These are phyloP conservation scores for Chrysoporthe cubensis DNA, from an alignment of 2,329 filamentous ascomycete genomes.

Conservation along the genomic window DNA sequence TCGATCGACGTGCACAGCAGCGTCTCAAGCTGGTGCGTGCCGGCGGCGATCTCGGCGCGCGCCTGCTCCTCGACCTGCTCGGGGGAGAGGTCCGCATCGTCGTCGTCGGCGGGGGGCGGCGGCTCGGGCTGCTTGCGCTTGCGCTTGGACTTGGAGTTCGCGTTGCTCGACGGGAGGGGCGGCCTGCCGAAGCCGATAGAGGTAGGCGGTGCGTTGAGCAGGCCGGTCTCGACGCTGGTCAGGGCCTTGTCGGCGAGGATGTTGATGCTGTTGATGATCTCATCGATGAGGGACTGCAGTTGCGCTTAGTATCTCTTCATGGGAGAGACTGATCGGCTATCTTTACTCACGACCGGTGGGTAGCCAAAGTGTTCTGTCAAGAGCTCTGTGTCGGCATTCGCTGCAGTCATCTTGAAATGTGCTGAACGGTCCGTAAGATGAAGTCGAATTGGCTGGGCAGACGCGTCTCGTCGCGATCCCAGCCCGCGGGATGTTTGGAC, in stretches of 20 bases:
- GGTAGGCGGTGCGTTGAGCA: conserved; percentile 73
- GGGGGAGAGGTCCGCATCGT: conserved; percentile 20
- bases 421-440: not conserved
- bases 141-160: conserved; percentile 35
- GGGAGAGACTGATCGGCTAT: not conserved
- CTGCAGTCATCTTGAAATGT: conserved; percentile 33
- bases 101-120: conserved; percentile 14
- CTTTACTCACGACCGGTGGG: conserved; percentile 76
- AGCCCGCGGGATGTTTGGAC: conserved; percentile 10
- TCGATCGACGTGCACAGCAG: conserved; percentile 80
- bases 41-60: conserved; percentile 80
- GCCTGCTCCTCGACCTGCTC: conserved; percentile 50
- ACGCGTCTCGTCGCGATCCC: conserved; percentile 26
- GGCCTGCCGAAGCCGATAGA: conserved; percentile 74
- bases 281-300: conserved; percentile 84
- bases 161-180: conserved; percentile 27
- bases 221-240: conserved; percentile 82
- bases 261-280: conserved; percentile 97
- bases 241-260: conserved; percentile 89
- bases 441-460: not conserved
- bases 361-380: conserved; percentile 96
- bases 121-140: conserved; percentile 16
- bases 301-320: not conserved
- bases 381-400: conserved; percentile 63
- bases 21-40: conserved; percentile 83